Evolutionary conservation across 2,329 filamentous ascomycete species (phyloP).

Genomic region (Diaporthe sp.): DNA sequence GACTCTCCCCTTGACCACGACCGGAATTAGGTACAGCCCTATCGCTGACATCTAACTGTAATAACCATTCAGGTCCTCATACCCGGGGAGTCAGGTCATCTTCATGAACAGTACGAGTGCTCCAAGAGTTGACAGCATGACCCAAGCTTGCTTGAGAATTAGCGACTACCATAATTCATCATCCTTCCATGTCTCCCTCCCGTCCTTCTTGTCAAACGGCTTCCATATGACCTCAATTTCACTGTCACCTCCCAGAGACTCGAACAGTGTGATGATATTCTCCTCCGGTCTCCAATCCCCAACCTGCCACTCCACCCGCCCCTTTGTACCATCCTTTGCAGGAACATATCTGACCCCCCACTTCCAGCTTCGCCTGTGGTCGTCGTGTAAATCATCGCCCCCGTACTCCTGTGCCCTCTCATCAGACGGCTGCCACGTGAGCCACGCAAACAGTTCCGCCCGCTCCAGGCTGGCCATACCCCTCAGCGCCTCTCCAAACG

Average conservation of each 20-base stretch:
- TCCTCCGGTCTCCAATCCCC: conserved; percentile 46
- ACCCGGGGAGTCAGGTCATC: neutral
- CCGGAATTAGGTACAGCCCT: neutral
- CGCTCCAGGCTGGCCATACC: conserved; percentile 46
- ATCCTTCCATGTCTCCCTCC: neutral
- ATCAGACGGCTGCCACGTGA: conserved; percentile 45
- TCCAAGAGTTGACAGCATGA: neutral
- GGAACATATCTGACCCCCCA: conserved; percentile 4
- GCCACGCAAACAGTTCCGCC: conserved; percentile 45
- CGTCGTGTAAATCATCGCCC: neutral
- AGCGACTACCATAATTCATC: neutral
- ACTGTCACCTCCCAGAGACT: neutral
- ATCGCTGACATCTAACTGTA: no score
- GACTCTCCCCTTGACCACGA: neutral
- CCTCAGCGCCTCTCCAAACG: conserved; percentile 44
- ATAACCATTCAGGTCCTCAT: neutral
- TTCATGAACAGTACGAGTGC: no score
- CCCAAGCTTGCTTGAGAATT: neutral
- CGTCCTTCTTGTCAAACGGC: neutral
- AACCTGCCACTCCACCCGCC: conserved; percentile 46
- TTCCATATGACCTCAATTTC: neutral
- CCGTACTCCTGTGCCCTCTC: conserved; percentile 34
- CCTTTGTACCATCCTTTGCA: conserved; percentile 30
- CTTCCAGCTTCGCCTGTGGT: neutral
- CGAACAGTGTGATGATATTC: conserved; percentile 34